Evolutionary conservation across 2,329 filamentous ascomycete species (phyloP).

Genomic region (Nemania serpens): DNA sequence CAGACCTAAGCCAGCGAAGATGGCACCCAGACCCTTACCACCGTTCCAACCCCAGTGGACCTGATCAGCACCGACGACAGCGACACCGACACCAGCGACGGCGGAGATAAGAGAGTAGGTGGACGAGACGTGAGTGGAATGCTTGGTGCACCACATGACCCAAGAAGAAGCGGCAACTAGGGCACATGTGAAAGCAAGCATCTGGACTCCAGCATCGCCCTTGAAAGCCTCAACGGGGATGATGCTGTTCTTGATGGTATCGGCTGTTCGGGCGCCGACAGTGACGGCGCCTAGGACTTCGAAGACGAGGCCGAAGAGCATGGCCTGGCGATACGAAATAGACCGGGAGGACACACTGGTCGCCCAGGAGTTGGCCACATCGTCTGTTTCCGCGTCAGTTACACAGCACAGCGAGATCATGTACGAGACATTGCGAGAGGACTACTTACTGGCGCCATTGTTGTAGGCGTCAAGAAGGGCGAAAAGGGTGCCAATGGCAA

Average conservation of each 20-base stretch:
- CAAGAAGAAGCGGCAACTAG: constrained; percentile 69
- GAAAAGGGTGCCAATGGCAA: constrained; percentile 76
- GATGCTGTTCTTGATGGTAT: constrained; percentile 81
- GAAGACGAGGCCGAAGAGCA: constrained; percentile 68
- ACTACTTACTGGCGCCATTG: constrained; percentile 73
- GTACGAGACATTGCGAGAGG: background rate
- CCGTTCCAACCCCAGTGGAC: constrained; percentile 73
- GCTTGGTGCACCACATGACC: constrained; percentile 80
- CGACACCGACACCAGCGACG: constrained; percentile 71
- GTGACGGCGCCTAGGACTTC: constrained; percentile 70
- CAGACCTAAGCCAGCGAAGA: constrained; percentile 73
- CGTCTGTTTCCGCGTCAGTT: constrained; percentile 55
- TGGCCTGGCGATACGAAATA: constrained; percentile 70
- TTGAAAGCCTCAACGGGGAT: constrained; percentile 64
- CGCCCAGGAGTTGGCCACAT: constrained; percentile 85
- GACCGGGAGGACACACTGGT: constrained; percentile 82
- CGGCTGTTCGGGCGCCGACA: constrained; percentile 71
- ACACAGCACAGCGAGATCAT: background rate
- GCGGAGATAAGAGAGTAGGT: constrained; percentile 74
- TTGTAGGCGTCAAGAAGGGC: constrained; percentile 78
- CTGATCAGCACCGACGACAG: constrained; percentile 62
- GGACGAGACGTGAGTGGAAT: constrained; percentile 75
- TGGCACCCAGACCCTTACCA: constrained; percentile 71
- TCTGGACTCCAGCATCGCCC: constrained; percentile 66
- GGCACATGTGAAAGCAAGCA: constrained; percentile 69